Evolutionary conservation across 768 basidiomycete genomes (phyloP).

Genomic region (Agrocybe praecox): DNA sequence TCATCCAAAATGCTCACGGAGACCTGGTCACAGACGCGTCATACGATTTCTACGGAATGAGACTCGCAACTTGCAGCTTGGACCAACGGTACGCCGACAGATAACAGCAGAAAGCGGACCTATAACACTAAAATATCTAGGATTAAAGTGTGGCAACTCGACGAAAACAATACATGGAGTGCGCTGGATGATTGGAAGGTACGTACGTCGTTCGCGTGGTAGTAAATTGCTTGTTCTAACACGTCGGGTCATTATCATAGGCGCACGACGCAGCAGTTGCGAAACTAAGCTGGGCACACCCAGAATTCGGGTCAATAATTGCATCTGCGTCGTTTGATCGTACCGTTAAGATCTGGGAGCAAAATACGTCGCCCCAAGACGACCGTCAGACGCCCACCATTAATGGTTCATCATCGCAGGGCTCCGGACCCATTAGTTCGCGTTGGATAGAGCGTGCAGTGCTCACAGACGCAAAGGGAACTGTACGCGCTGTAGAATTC

Average conservation of each 20-base stretch:
- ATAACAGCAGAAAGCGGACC: background rate
- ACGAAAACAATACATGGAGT: conserved; percentile 79
- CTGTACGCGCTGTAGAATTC: conserved; percentile 85
- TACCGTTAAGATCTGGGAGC: conserved; percentile 92
- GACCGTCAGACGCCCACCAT: conserved; percentile 26
- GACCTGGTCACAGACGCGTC: conserved; percentile 85
- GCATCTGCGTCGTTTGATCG: conserved; percentile 91
- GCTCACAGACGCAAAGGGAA: conserved; percentile 83
- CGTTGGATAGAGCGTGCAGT: conserved; percentile 78
- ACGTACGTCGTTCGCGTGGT: conserved; percentile 14
- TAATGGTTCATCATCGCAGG: conserved; percentile 17
- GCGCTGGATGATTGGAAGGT: conserved; percentile 94
- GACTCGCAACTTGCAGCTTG: conserved; percentile 78
- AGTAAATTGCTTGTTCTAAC: background rate
- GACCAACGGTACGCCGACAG: conserved; percentile 66
- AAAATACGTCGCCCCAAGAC: conserved; percentile 39
- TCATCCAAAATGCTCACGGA: conserved; percentile 76
- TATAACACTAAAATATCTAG: conserved; percentile 36
- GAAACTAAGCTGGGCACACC: conserved; percentile 87
- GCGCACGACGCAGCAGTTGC: conserved; percentile 95
- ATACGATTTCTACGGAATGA: conserved; percentile 89
- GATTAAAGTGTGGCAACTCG: conserved; percentile 85
- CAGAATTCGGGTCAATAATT: conserved; percentile 86
- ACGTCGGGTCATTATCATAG: conserved; percentile 37
- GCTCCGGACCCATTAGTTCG: conserved; percentile 32